These are phyloP conservation scores for Crithidia expoeki DNA, from an alignment of 208 protist genomes.

Conservation along the genomic window DNA sequence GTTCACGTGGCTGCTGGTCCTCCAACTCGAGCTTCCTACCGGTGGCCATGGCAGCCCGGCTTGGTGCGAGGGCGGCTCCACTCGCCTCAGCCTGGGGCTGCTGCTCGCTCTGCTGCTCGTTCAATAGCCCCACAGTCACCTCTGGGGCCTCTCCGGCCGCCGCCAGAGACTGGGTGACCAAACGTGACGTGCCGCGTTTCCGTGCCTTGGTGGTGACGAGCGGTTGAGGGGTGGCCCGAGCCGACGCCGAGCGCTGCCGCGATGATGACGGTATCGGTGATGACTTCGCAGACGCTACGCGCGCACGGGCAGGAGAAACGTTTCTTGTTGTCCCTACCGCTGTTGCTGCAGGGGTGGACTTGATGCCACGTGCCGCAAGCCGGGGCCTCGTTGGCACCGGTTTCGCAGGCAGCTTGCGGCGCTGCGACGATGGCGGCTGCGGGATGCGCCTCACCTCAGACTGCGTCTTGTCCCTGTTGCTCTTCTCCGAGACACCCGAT, in stretches of 20 bases:
- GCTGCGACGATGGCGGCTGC: constrained; percentile 9
- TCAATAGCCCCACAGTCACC: constrained; percentile 39
- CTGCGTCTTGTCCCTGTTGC: not conserved
- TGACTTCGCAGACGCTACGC: not conserved
- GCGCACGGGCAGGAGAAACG: not conserved
- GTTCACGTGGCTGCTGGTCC: constrained; percentile 10
- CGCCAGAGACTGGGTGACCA: constrained; percentile 22
- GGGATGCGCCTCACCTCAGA: not conserved
- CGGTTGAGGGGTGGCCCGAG: constrained; percentile 11
- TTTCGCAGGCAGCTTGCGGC: constrained; percentile 12
- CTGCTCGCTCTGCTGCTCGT: constrained; percentile 17
- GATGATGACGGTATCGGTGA: not conserved
- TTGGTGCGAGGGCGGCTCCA: not conserved
- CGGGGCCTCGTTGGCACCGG: constrained; percentile 19
- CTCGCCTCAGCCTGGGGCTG: not conserved
- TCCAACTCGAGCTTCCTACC: constrained; percentile 9
- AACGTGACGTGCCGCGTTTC: constrained; percentile 21
- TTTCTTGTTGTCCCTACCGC: not conserved
- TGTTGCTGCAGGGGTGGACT: not conserved
- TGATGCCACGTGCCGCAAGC: constrained; percentile 7
- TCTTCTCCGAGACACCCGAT: not conserved
- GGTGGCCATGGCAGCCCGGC: constrained; percentile 7
- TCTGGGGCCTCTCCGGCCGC: constrained; percentile 29
- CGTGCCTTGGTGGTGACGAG: constrained; percentile 26
- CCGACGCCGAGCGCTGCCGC: not conserved